Conservation (phyloP, 108 stramenopile species). For the Stephanodiscus triporus region DNA sequence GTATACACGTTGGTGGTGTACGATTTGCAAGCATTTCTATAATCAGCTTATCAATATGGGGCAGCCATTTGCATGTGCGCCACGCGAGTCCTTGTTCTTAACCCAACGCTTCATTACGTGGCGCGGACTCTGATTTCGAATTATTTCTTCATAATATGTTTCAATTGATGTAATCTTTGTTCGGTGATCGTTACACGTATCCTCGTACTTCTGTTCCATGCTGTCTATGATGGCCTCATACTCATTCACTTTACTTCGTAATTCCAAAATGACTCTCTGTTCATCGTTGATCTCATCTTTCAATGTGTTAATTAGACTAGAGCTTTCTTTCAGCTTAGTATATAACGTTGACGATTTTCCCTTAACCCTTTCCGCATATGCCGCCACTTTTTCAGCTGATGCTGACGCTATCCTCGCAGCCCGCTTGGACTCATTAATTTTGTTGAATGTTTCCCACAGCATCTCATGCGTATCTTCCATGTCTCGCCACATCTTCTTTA, state of each 20-base stretch:
- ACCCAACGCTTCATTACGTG: not conserved
- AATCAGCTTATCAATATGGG: constrained; percentile 22
- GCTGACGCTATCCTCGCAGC: not conserved
- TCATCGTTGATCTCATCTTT: constrained; percentile 1
- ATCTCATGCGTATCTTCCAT: not conserved
- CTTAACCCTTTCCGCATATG: not conserved
- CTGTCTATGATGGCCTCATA: not conserved
- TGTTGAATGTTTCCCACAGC: not conserved
- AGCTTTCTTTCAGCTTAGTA: not conserved
- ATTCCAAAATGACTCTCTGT: not conserved
- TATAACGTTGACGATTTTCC: not conserved
- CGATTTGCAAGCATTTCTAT: constrained; percentile 21
- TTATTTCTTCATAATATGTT: not conserved
- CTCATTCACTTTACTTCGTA: not conserved
- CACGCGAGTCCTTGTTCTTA: not conserved
- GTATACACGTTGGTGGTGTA: constrained; percentile 24
- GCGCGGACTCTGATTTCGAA: not conserved
- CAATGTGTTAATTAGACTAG: not conserved
- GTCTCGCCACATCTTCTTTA: not conserved
- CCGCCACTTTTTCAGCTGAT: not conserved
- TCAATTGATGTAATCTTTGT: not conserved
- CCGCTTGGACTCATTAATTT: not conserved
- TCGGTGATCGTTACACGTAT: not conserved
- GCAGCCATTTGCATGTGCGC: constrained; percentile 8
- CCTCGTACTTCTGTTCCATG: not conserved